Percentiles rank a stretch among this genome's conserved stretches.
These are phyloP conservation scores for Stygiomarasmius scandens DNA, from an alignment of 1,284 basidiomycete species.

Conservation along the genomic window DNA sequence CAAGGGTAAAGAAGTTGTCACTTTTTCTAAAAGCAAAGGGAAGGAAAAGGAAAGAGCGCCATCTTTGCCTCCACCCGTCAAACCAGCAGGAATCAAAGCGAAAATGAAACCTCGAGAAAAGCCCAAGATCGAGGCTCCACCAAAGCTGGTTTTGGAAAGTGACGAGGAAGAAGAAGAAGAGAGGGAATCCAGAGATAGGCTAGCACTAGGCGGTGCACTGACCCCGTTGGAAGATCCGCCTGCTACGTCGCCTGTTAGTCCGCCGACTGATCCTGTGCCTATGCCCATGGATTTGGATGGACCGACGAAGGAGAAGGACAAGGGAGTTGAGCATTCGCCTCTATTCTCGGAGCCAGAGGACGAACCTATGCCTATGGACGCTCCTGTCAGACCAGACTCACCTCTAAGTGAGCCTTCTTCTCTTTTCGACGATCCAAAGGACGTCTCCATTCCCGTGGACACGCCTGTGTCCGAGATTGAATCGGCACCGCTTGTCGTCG, in stretches of 20 bases:
- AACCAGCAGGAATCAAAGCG: neutral
- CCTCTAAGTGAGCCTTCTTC: neutral
- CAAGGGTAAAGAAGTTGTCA: neutral
- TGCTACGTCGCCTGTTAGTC: neutral
- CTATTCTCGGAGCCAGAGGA: slow-evolving; percentile 10
- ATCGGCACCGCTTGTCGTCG: neutral
- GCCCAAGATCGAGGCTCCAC: neutral
- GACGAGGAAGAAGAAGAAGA: slow-evolving; percentile 5
- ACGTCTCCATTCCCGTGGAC: neutral
- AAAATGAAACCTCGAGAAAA: slow-evolving; percentile 11
- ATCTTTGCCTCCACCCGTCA: neutral
- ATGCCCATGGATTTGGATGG: neutral
- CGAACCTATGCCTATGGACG: neutral
- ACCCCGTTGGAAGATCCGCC: neutral
- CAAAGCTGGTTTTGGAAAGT: neutral
- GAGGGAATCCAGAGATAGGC: neutral
- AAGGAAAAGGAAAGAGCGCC: neutral
- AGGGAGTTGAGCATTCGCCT: neutral
- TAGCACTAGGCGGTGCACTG: neutral
- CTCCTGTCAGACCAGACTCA: neutral
- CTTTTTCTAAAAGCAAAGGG: neutral
- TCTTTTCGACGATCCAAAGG: neutral
- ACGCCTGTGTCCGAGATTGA: neutral
- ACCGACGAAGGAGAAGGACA: neutral
- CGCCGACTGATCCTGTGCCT: neutral